Conservation (phyloP, 805 yeast genomes). For the Dipodascopsis uninucleata region DNA sequence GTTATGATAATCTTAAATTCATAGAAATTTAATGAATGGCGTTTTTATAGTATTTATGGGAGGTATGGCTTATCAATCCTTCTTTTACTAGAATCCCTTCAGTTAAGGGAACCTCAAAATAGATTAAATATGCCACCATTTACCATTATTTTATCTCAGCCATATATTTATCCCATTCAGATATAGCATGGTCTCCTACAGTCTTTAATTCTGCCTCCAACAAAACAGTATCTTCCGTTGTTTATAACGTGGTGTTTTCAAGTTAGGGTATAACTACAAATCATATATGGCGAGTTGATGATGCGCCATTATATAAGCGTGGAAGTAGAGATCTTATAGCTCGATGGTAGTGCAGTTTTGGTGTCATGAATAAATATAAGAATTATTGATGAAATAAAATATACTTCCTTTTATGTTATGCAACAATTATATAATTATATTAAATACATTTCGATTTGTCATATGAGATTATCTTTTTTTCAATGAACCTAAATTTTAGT, state of each 20-base stretch:
- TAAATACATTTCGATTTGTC: no score
- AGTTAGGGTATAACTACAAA: no score
- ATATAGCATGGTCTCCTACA: constrained; percentile 57
- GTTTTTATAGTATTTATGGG: constrained; percentile 7
- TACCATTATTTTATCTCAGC: constrained; percentile 8
- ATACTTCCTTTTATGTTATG: no score
- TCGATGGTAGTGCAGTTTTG: no score
- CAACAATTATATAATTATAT: no score
- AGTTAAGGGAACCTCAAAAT: background rate
- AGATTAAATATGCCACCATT: constrained; percentile 6
- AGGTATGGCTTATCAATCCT: constrained; percentile 10
- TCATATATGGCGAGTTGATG: constrained; percentile 48
- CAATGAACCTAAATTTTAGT: no score
- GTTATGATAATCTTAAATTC: constrained; percentile 30
- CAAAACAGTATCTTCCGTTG: constrained; percentile 59
- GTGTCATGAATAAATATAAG: no score
- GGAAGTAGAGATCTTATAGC: constrained; percentile 45
- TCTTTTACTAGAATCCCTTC: constrained; percentile 20
- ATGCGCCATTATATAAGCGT: constrained; percentile 49
- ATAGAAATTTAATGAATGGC: constrained; percentile 9
- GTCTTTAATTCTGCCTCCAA: constrained; percentile 57
- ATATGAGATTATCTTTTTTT: no score
- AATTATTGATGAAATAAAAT: no score
- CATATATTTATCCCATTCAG: constrained; percentile 47
- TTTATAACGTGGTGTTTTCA: constrained; percentile 54